Base-by-base conservation (phyloP, 371 early-diverging fungal species). In the Mortierella sp. region DNA sequence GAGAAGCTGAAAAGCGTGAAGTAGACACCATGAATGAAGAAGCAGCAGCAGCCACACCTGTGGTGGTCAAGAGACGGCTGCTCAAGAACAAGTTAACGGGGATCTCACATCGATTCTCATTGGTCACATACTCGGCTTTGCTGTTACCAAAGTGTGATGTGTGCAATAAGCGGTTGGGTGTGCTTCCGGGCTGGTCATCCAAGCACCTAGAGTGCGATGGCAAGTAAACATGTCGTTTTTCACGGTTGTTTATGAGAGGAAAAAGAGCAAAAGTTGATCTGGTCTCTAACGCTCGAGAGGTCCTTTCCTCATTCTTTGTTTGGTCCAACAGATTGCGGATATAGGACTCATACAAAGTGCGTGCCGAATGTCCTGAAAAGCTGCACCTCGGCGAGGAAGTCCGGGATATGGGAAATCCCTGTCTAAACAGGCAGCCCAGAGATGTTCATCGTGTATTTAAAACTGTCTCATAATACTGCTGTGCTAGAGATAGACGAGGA, bases 251-350 rank as follows among this genome's bases (percentile, higher is more conserved):
- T n/a, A n/a, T n/a, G n/a, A n/a, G n/a, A n/a, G n/a, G n/a, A n/a
- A n/a, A n/a, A n/a, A n/a, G n/a, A n/a, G n/a, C n/a, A n/a, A n/a
- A n/a, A n/a, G n/a, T n/a, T n/a, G n/a, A n/a, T n/a, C n/a, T n/a
- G n/a, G n/a, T n/a, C n/a, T n/a, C n/a, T n/a, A n/a, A n/a, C n/a
- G n/a, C n/a, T n/a, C n/a, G n/a, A n/a, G n/a, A n/a, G n/a, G n/a
- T n/a, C n/a, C n/a, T n/a, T n/a, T n/a, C n/a, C n/a, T n/a, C 27
- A 37, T 37, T 37, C 6, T 37, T 26, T 44, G 9, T n/a, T n/a
- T n/a, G n/a, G n/a, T n/a, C n/a, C n/a, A n/a, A 1, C 64, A 72
- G 73, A 72, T 67, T 72, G 73, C 27, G 73, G 73, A 26, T 72
- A 72, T 14, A 61, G 56, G 32, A 46, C 59, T 4, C 73, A 72